Evolutionary conservation across 1,139 yeast species (phyloP).

Genomic region (Protomyces gravidus): DNA sequence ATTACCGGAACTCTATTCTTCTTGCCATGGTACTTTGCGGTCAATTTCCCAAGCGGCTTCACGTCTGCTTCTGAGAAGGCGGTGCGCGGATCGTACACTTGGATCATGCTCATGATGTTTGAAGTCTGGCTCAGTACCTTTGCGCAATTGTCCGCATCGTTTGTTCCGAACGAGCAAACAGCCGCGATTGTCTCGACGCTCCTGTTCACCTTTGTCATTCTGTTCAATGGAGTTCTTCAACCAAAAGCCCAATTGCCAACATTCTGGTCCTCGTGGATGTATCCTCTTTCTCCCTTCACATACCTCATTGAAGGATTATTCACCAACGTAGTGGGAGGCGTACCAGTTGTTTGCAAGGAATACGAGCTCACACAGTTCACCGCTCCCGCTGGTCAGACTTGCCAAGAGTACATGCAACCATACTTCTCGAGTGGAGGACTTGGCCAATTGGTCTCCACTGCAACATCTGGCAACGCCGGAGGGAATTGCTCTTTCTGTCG

Average conservation of each 20-base stretch:
- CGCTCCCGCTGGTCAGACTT: slow-evolving; percentile 60
- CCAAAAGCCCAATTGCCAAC: slow-evolving; percentile 58
- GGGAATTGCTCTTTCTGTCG: slow-evolving; percentile 60
- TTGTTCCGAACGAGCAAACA: slow-evolving; percentile 60
- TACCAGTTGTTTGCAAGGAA: slow-evolving; percentile 52
- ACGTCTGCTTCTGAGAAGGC: slow-evolving; percentile 48
- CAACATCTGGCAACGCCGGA: slow-evolving; percentile 42
- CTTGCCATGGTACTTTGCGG: slow-evolving; percentile 56
- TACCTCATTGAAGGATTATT: slow-evolving; percentile 61
- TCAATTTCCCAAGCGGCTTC: slow-evolving; percentile 43
- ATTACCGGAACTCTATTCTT: slow-evolving; percentile 53
- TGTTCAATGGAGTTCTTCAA: slow-evolving; percentile 62
- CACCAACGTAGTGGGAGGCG: slow-evolving; percentile 51
- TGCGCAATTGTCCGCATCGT: slow-evolving; percentile 53
- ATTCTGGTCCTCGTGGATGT: slow-evolving; percentile 68
- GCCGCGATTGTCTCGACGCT: slow-evolving; percentile 57
- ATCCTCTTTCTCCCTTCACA: slow-evolving; percentile 65
- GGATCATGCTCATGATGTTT: slow-evolving; percentile 51
- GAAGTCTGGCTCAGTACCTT: slow-evolving; percentile 55
- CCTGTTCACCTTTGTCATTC: slow-evolving; percentile 51
- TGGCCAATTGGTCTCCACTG: slow-evolving; percentile 57
- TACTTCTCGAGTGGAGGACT: slow-evolving; percentile 41
- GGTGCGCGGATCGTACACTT: slow-evolving; percentile 42
- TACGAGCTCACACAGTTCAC: slow-evolving; percentile 52
- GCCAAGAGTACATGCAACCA: slow-evolving; percentile 50